Conservation (phyloP, 106 monocot genomes). For the Allium sativum region DNA sequence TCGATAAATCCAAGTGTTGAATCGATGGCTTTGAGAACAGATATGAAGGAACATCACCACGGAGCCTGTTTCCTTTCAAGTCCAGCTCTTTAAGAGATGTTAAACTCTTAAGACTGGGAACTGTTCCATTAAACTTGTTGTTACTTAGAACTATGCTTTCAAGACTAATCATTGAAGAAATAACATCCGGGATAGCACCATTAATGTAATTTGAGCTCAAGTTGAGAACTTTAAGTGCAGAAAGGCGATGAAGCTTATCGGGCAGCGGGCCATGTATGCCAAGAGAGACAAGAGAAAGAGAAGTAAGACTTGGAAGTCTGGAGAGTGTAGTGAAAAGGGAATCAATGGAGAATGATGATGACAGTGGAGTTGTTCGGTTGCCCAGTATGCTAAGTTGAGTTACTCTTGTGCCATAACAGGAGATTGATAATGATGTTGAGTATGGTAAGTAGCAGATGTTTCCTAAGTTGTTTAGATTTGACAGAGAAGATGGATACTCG, state of each 20-base stretch:
- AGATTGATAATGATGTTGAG: conserved; percentile 33
- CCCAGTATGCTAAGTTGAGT: conserved; percentile 42
- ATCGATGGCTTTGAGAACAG: conserved; percentile 48
- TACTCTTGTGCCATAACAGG: conserved; percentile 40
- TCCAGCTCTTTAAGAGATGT: conserved; percentile 33
- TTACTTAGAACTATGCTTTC: conserved; percentile 34
- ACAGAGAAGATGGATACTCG: conserved; percentile 39
- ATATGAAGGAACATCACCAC: conserved; percentile 46
- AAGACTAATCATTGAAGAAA: conserved; percentile 19
- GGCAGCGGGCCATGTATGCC: conserved; percentile 73
- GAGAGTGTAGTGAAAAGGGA: conserved; percentile 71
- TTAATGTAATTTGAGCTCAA: conserved; percentile 58
- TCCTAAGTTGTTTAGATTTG: conserved; percentile 14
- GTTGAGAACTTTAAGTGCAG: conserved; percentile 38
- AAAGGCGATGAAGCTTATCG: conserved; percentile 28
- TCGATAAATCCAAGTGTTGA: conserved; percentile 38
- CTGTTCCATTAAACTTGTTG: conserved; percentile 39
- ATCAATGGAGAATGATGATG: conserved; percentile 53
- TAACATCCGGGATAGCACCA: conserved; percentile 42
- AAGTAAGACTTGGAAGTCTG: conserved; percentile 31
- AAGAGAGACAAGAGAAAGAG: conserved; percentile 63
- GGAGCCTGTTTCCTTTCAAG: conserved; percentile 34
- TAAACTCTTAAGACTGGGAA: conserved; percentile 41
- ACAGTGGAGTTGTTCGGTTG: conserved; percentile 17
- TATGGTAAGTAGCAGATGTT: conserved; percentile 55